Evolutionary conservation across 257 asterid genomes (phyloP), one percentile per base, ranked within the genome.

Genomic region (Capsicum baccatum): DNA sequence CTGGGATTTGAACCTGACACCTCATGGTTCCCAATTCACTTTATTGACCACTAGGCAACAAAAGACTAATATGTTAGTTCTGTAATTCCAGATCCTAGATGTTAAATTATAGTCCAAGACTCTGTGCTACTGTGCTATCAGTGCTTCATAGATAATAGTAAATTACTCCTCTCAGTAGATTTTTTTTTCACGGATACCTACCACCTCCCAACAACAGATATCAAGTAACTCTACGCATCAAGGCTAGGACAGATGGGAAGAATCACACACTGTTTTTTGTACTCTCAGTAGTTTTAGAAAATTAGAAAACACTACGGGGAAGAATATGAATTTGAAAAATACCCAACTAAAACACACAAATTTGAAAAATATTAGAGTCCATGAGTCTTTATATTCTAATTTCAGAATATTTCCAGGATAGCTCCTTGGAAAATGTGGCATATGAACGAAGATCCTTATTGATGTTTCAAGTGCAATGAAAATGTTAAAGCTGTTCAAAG

Each of bases 401-500:
- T 74, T 74, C 17, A 74, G 44, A 48, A 52, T 21, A 37, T 13
- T 76, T 54, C 42, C n/a, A 48, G 59, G 80, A 19, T 10, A 73
- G 39, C n/a, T 73, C 63, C 63, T 76, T 21, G 10, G 63, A 76
- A 76, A 76, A 76, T 52, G 63, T 7, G 63, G 81, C 58, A 76
- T 21, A 50, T 26, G 11, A 48, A 48, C 26, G 4, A 76, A 76
- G 63, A 52, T 76, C 63, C 21, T 52, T 76, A 26, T 52, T 8
- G 6, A 76, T 21, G 62, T 52, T 0, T 76, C 60, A 48, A 48
- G 80, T 48, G 57, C 48, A 50, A 74, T 74, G 12, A 48, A 74
- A 52, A 52, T 76, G 48, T 74, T 73, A 50, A 74, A 50, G 81
- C 17, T 52, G 1, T 76, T 76, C 2, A 76, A 50, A 26, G 12